These are phyloP conservation scores for Malassezia restricta DNA, from an alignment of 1,284 basidiomycete species.

Conservation along the genomic window DNA sequence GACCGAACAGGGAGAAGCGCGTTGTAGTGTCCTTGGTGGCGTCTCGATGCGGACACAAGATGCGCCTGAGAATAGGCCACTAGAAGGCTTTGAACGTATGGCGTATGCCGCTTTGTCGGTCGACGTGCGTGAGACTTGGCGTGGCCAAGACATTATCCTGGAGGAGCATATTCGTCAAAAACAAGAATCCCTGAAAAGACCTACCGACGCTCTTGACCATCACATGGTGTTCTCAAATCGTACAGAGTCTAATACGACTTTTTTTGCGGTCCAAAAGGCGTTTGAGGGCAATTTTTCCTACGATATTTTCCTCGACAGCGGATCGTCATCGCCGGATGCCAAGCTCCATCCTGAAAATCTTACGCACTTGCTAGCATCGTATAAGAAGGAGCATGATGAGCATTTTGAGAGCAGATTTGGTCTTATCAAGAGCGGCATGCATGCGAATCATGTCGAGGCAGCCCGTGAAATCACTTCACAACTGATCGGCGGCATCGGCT, in stretches of 20 bases:
- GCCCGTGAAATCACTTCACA: constrained; percentile 79
- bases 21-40: constrained; percentile 63
- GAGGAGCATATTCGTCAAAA: constrained; percentile 57
- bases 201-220: constrained; percentile 54
- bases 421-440: constrained; percentile 35
- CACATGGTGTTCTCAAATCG: constrained; percentile 65
- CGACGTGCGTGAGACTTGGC: constrained; percentile 55
- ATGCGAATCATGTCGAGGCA: constrained; percentile 56
- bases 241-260: constrained; percentile 59
- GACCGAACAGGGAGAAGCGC: constrained; percentile 39
- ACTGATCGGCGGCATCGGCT: constrained; percentile 78
- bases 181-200: constrained; percentile 51
- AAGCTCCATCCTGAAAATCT: constrained; percentile 53
- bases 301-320: constrained; percentile 72
- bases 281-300: constrained; percentile 71
- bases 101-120: constrained; percentile 52
- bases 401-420: constrained; percentile 63
- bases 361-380: constrained; percentile 58
- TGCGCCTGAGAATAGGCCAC: constrained; percentile 50
- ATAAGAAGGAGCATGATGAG: constrained; percentile 56
- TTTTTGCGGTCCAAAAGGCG: constrained; percentile 72
- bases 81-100: constrained; percentile 58
- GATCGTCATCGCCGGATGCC: constrained; percentile 53
- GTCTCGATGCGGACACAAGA: constrained; percentile 71
- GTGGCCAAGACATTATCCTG: constrained; percentile 66